Conservation (phyloP, 2,329 filamentous ascomycete genomes). For the Sporothrix brasiliensis region DNA sequence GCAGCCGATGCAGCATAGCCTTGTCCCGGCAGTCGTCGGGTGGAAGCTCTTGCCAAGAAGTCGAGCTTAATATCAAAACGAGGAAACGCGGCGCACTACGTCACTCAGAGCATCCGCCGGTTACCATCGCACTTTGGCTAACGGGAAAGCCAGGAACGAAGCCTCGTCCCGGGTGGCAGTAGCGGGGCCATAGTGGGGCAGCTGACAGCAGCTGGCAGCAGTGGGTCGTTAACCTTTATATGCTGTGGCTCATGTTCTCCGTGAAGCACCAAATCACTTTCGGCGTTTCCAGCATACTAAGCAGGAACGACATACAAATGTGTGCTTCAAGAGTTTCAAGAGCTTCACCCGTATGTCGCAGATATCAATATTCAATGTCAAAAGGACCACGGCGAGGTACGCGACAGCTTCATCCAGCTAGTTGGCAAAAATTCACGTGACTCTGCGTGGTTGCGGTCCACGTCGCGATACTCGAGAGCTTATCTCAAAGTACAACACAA, state of each 20-base stretch:
- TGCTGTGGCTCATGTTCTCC: background rate
- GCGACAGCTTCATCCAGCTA: too few species aligned
- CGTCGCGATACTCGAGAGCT: background rate
- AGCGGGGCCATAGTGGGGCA: conserved; percentile 29
- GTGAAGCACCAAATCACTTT: background rate
- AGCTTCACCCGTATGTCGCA: too few species aligned
- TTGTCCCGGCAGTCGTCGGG: background rate
- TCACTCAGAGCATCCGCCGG: background rate
- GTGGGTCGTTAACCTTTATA: background rate
- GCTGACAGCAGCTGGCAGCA: conserved; percentile 30
- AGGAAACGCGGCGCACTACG: background rate
- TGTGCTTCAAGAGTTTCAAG: too few species aligned
- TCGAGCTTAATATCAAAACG: background rate
- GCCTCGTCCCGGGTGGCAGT: background rate
- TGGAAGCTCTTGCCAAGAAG: background rate
- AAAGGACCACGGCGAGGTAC: too few species aligned
- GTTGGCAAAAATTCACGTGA: background rate
- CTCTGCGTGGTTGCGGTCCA: background rate
- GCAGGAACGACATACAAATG: background rate
- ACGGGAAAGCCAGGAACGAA: background rate
- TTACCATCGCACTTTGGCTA: background rate
- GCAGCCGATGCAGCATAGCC: conserved; percentile 32
- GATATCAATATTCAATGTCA: too few species aligned
- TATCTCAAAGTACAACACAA: background rate
- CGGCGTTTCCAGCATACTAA: background rate